Evolutionary conservation across 192 early-diverging fungal genomes (phyloP), one percentile per base, ranked within the genome.

Genomic region (Backusella psychrophila): DNA sequence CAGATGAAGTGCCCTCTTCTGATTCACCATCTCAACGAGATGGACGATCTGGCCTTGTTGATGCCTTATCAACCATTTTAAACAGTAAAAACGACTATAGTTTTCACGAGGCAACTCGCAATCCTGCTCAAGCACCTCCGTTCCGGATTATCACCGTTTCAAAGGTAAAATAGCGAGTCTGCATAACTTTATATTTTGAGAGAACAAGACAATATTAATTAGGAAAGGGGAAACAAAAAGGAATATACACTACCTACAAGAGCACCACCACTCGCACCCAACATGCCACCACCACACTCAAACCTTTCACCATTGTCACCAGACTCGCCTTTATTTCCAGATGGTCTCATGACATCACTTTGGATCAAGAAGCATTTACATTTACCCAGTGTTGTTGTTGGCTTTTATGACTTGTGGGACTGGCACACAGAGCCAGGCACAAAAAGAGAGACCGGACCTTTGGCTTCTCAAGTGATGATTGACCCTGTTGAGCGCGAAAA

Each of bases 301-400:
- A 69, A 85, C 8, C 75, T 96, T 19, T 95, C 95, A 4, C 95
- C 95, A 6, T 79, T 89, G 1, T 85, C 82, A 23, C 84, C 86
- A 6, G 75, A 81, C 6, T 97, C 96, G 7, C 90, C 93, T 12
- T 74, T 96, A 66, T 87, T 91, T 85, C 95, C 96, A 0, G 94
- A 96, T 82, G 96, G 96, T 21, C 79, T 97, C n/a, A 90, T 97
- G 77, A 81, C 87, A 1, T 88, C 93, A 1, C 42, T 76, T 15
- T 97, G 93, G 93, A 74, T 94, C 23, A 66, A 77, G 26, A 87
- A 90, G 69, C 92, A 97, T 74, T 86, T 85, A 39, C 84, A 90
- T 33, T 59, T 78, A 8, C 93, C 95, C 3, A 83, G 88, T 17
- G 89, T 91, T 17, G 80, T 93, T 38, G 89, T 95, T 38, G 87